A percentile compares a stretch with the other conserved stretches of the same genome.
Evolutionary conservation across 2,329 filamentous ascomycete genomes (phyloP).

Genomic region (Septoria petroselini): DNA sequence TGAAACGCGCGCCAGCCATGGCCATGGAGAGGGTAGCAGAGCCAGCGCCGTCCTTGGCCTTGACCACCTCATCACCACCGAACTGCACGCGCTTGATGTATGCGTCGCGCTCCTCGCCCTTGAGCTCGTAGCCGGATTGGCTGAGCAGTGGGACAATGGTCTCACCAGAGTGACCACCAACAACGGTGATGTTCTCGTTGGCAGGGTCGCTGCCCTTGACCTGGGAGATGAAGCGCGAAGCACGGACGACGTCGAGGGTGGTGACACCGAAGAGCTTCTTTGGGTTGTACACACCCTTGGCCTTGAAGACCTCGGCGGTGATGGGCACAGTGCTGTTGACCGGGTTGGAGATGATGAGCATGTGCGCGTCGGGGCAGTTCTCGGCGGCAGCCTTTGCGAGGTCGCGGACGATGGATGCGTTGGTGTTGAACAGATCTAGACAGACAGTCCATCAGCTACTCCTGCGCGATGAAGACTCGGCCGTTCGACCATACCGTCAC

Average conservation of each 20-base stretch:
- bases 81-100: constrained; percentile 97
- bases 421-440: constrained; percentile 98
- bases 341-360: constrained; percentile 97
- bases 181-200: constrained; percentile 90
- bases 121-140: constrained; percentile 85
- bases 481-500: constrained; percentile 64
- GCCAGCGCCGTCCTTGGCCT: constrained; percentile 97
- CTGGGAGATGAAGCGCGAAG: constrained; percentile 95
- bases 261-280: constrained; percentile 99
- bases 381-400: constrained; percentile 92
- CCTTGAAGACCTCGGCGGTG: constrained; percentile 94
- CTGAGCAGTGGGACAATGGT: constrained; percentile 98
- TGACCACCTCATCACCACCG: constrained; percentile 97
- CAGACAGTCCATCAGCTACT: background rate
- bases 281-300: constrained; percentile 93
- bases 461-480: background rate
- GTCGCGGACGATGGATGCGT: constrained; percentile 98
- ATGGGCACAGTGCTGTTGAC: constrained; percentile 99
- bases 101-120: constrained; percentile 67
- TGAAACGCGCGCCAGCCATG: constrained; percentile 81
- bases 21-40: constrained; percentile 99
- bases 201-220: constrained; percentile 86
- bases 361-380: constrained; percentile 83
- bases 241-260: constrained; percentile 97
- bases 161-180: constrained; percentile 95